Evolutionary conservation across 2,329 filamentous ascomycete species (phyloP), one percentile per base, ranked within the genome.

Genomic region (Beauveria rudraprayagi): DNA sequence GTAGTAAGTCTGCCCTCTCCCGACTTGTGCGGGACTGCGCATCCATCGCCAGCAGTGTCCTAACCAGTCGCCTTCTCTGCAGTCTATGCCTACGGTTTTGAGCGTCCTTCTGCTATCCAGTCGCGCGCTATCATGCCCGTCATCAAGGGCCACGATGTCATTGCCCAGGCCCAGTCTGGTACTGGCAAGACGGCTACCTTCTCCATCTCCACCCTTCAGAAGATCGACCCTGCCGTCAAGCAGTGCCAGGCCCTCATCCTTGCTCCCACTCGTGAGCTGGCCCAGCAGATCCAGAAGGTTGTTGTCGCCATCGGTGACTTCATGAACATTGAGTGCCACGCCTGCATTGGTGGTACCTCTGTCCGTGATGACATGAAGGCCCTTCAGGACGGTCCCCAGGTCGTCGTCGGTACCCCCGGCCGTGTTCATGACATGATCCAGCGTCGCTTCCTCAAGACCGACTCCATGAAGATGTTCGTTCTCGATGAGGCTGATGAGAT

Each of bases 351-450:
- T 78, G 94, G 95, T 72, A 99, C 94, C 78, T 94, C 90, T 77
- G 92, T 99, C 69, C 90, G 94, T 76, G 95, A 99, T 67, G 94
- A 97, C 81, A 97, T 97, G 88, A 95, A 94, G 84, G 91, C 92
- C 70, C 91, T 99, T 66, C 86, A 92, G 77, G 92, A 97, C 64
- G 95, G 94, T 66, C 93, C 92, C 70, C 94, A 97, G 81, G 89
- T 99, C 73, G 92, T 99, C 70, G 92, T 97, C 70, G 94, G 95
- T 76, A 99, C 95, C 63, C 94, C 94, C 69, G 94, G 94, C 70
- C 95, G 95, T 89, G 94, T 99, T 70, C 90, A 96, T 54, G 94
- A 99, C 82, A 97, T 99, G 95, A 99, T 99, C 77, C 92, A 96
- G 81, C 92, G 94, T 69, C 92, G 93, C 70, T 90, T 95, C 80